Percentiles rank a stretch among this genome's conserved stretches.
phyloP scores from a whole-genome alignment of 768 basidiomycete species.

The Mycena maculata region DNA sequence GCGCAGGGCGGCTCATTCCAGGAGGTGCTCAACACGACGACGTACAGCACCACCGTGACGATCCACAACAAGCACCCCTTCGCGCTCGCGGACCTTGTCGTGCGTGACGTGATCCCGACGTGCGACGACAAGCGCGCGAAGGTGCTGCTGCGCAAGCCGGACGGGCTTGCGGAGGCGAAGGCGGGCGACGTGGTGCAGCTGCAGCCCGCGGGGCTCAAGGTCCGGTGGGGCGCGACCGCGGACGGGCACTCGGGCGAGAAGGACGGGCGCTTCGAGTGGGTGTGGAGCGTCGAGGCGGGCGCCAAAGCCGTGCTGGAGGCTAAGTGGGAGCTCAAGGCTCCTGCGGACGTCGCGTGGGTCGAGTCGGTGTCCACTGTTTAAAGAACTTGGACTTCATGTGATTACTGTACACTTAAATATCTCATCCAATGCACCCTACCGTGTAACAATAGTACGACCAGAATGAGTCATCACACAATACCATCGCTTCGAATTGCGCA shows the following conservation, averaged over 20 bases:
- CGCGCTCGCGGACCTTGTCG: slow-evolving; percentile 54
- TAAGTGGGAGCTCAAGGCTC: slow-evolving; percentile 65
- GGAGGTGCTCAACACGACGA: slow-evolving; percentile 56
- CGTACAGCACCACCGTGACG: slow-evolving; percentile 57
- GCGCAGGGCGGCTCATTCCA: slow-evolving; percentile 55
- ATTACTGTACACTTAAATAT: not conserved
- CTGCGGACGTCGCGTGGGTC: slow-evolving; percentile 45
- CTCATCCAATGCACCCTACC: not conserved
- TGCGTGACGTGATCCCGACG: slow-evolving; percentile 60
- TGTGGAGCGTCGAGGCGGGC: slow-evolving; percentile 55
- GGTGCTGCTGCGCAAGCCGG: slow-evolving; percentile 60
- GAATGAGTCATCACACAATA: slow-evolving; percentile 18
- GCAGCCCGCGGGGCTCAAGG: slow-evolving; percentile 40
- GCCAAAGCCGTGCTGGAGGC: slow-evolving; percentile 57
- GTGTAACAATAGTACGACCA: not conserved
- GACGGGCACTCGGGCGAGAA: slow-evolving; percentile 63
- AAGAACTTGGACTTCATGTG: not conserved
- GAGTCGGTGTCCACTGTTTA: slow-evolving; percentile 32
- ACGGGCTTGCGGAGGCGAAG: slow-evolving; percentile 57
- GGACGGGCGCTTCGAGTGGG: slow-evolving; percentile 70
- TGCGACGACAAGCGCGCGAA: slow-evolving; percentile 54
- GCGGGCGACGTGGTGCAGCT: slow-evolving; percentile 52
- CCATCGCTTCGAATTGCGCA: slow-evolving; percentile 35
- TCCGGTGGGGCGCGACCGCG: slow-evolving; percentile 49
- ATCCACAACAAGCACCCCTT: slow-evolving; percentile 63